Conservation (phyloP, 2,329 filamentous ascomycete species). For the Corynespora cassiicola region DNA sequence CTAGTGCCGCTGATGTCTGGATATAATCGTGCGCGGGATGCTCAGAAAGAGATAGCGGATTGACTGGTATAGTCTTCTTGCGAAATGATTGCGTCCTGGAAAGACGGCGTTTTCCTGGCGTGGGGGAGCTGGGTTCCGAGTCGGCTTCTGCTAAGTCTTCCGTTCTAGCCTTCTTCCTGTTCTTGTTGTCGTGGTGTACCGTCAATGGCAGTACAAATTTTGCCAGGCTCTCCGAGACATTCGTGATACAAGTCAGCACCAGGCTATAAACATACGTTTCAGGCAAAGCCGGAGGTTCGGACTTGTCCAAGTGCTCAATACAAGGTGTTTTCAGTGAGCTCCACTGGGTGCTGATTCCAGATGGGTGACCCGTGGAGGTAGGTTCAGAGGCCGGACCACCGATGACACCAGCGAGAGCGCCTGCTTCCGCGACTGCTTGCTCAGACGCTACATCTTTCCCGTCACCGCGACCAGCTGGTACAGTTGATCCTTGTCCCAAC, state of each 20-base stretch:
- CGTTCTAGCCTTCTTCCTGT: conserved; percentile 50
- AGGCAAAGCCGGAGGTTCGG: conserved; percentile 79
- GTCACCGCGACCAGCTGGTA: conserved; percentile 69
- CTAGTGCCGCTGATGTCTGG: conserved; percentile 77
- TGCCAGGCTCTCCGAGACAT: conserved; percentile 87
- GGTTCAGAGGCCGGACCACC: conserved; percentile 67
- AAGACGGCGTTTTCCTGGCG: conserved; percentile 35
- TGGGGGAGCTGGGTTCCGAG: conserved; percentile 30
- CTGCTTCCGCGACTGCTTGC: conserved; percentile 87
- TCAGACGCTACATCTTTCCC: conserved; percentile 69
- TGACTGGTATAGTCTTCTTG: conserved; percentile 79
- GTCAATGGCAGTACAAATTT: conserved; percentile 93
- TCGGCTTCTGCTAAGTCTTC: conserved; percentile 33
- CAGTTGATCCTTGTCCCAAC: conserved; percentile 84
- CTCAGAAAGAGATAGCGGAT: conserved; percentile 77
- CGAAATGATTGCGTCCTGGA: conserved; percentile 73
- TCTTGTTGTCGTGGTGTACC: conserved; percentile 72
- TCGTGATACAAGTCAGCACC: conserved; percentile 86
- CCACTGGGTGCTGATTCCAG: conserved; percentile 90
- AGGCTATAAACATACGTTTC: conserved; percentile 95
- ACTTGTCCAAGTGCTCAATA: conserved; percentile 93
- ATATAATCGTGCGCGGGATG: conserved; percentile 76
- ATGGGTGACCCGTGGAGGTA: conserved; percentile 67
- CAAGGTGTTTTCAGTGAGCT: conserved; percentile 86
- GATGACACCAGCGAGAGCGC: conserved; percentile 87